Conservation (phyloP, 495 filamentous ascomycete genomes). For the Xylaria longipes region DNA sequence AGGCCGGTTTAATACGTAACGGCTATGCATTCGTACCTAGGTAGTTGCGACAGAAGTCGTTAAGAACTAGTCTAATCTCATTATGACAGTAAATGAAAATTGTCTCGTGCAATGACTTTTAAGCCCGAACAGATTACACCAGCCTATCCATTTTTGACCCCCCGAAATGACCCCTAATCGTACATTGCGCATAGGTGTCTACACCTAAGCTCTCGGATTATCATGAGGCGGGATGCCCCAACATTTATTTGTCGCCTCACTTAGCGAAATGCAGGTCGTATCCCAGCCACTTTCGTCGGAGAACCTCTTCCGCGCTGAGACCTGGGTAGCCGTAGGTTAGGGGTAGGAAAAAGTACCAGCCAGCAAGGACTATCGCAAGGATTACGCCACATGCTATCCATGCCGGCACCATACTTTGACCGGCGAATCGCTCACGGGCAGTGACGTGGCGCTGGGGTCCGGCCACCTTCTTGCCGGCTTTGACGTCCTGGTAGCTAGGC, state of each 20-base stretch:
- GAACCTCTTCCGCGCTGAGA: constrained; percentile 79
- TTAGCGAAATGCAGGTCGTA: constrained; percentile 99
- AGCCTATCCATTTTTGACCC: constrained; percentile 10
- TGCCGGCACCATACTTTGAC: constrained; percentile 74
- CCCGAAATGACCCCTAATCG: constrained; percentile 14
- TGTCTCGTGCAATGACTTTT: constrained; percentile 14
- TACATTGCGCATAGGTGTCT: constrained; percentile 12
- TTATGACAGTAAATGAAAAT: constrained; percentile 2
- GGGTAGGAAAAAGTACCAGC: constrained; percentile 93
- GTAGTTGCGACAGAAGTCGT: not conserved
- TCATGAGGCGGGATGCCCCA: not conserved
- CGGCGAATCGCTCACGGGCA: constrained; percentile 78
- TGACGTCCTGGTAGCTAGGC: constrained; percentile 50
- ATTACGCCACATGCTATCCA: constrained; percentile 82
- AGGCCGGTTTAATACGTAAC: not conserved
- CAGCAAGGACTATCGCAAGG: constrained; percentile 68
- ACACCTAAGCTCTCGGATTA: constrained; percentile 8
- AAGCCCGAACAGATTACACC: not conserved
- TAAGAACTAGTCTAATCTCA: constrained; percentile 9
- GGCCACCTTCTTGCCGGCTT: constrained; percentile 58
- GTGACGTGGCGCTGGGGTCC: constrained; percentile 62
- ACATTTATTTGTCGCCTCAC: constrained; percentile 51
- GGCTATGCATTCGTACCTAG: not conserved
- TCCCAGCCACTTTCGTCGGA: constrained; percentile 89
- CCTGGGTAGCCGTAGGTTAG: constrained; percentile 95